Conservation (phyloP, 345 rosid species). For the Boechera stricta region DNA sequence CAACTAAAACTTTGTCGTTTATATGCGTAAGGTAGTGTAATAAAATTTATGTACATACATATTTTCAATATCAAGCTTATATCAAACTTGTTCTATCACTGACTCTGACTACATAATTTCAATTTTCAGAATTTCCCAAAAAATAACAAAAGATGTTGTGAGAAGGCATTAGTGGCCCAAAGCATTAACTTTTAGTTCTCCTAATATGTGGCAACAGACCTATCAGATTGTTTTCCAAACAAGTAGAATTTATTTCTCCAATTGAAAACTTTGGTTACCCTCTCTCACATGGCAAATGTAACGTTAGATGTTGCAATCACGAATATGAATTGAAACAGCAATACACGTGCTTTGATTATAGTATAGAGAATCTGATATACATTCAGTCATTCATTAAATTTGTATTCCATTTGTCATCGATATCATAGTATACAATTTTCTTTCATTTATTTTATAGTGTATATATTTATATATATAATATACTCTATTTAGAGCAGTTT, state of each 20-base stretch:
- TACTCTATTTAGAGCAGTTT: too few species aligned
- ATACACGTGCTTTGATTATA: background rate
- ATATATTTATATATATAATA: too few species aligned
- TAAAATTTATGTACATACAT: too few species aligned
- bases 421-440: too few species aligned
- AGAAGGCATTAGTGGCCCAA: slow-evolving; percentile 38
- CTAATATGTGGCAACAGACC: background rate
- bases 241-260: slow-evolving; percentile 24
- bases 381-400: background rate
- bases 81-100: slow-evolving; percentile 27
- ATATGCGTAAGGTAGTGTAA: background rate
- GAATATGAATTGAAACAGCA: background rate
- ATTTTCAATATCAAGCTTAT: background rate
- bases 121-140: background rate
- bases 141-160: background rate
- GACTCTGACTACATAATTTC: slow-evolving; percentile 32
- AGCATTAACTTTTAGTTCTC: slow-evolving; percentile 32
- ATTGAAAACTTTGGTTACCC: slow-evolving; percentile 38
- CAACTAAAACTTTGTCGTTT: slow-evolving; percentile 35
- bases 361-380: background rate
- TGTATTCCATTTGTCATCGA: slow-evolving; percentile 1
- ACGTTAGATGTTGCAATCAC: slow-evolving; percentile 33
- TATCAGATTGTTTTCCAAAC: slow-evolving; percentile 17
- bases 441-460: too few species aligned
- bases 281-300: slow-evolving; percentile 36